These are phyloP conservation scores for Sphagnum contortum DNA, from an alignment of 225 moss, liverwort and hornwort species.

Conservation along the genomic window DNA sequence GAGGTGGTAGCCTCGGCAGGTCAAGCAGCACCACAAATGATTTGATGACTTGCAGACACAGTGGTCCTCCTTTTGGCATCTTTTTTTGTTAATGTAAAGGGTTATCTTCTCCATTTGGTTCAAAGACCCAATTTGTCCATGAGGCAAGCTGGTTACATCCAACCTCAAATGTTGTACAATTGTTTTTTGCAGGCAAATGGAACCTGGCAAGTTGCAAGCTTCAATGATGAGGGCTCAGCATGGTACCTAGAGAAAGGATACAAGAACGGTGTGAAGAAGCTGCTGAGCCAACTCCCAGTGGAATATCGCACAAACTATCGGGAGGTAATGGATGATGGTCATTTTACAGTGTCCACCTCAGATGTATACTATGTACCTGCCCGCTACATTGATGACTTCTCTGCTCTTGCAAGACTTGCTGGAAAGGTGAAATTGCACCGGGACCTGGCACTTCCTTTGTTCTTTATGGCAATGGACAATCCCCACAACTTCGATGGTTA, in stretches of 20 bases:
- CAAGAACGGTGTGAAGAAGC: conserved; percentile 46
- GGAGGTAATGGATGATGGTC: conserved; percentile 53
- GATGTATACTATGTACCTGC: conserved; percentile 71
- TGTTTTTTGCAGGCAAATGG: conserved; percentile 19
- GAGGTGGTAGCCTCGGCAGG: too few relatives aligned
- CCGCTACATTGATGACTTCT: conserved; percentile 51
- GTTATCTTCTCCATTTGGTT: too few relatives aligned
- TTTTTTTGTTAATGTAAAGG: too few relatives aligned
- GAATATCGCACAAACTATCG: conserved; percentile 68
- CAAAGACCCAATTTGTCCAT: background rate
- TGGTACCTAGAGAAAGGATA: conserved; percentile 40
- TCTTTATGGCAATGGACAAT: conserved; percentile 75
- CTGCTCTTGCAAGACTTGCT: conserved; percentile 52
- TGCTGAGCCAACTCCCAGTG: conserved; percentile 57
- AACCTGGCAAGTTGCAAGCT: conserved; percentile 36
- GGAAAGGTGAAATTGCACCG: conserved; percentile 58
- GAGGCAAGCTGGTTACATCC: background rate
- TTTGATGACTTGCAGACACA: too few relatives aligned
- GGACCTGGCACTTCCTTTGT: conserved; percentile 70
- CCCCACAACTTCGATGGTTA: conserved; percentile 40
- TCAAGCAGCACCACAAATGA: too few relatives aligned
- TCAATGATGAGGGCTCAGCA: conserved; percentile 29
- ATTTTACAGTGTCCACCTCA: conserved; percentile 60
- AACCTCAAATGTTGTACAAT: background rate
- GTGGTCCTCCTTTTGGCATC: too few relatives aligned